Base-by-base conservation (phyloP, 495 filamentous ascomycete genomes). In the Aspergillus conjunctus region DNA sequence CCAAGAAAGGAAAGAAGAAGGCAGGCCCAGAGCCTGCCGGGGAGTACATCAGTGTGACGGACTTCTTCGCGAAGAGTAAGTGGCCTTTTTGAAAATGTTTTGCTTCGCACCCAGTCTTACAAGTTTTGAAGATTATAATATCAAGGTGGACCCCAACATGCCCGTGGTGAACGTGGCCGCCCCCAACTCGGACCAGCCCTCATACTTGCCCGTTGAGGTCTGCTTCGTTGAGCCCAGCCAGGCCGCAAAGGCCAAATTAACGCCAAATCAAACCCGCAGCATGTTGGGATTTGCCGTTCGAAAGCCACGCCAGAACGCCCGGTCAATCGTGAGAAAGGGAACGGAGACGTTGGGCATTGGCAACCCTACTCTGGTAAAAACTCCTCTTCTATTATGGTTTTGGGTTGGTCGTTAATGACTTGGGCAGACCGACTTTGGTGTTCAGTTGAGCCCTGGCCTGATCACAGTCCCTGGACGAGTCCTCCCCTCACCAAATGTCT, bases 91-190 rank as follows among this genome's bases (percentile, higher is more conserved):
- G 5, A 11, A 33, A 12, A 12, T 18, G 6, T 41, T 7, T 21
- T 14, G 31, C 33, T 17, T 21, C 1, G 21, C 7, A 33, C 21
- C 22, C 39, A 14, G 48, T 20, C 55, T 60, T 56, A 49, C 48
- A 22, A 12, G 11, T 56, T 33, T 48, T 11, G 44, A 46, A 82
- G 79, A 76, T 21, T 82, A 85, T 68, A 68, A 77, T 4, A 75
- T 82, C 4, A 66, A 61, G 2, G 44, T 79, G 3, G 55, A 75
- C 18, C 73, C 76, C 0, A 61, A 68, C 0, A 58, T 83, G 7
- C 90, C 91, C 0, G 79, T 93, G 4, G 72, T 97, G 58, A 92
- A 95, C 66, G 79, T 88, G 12, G 90, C 90, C n/a, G n/a, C 44
- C 44, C 20, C 18, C 6, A 85, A 71, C 17, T 66, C 54, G 1